Conservation (phyloP, 768 basidiomycete genomes). For the Piloderma croceum region DNA sequence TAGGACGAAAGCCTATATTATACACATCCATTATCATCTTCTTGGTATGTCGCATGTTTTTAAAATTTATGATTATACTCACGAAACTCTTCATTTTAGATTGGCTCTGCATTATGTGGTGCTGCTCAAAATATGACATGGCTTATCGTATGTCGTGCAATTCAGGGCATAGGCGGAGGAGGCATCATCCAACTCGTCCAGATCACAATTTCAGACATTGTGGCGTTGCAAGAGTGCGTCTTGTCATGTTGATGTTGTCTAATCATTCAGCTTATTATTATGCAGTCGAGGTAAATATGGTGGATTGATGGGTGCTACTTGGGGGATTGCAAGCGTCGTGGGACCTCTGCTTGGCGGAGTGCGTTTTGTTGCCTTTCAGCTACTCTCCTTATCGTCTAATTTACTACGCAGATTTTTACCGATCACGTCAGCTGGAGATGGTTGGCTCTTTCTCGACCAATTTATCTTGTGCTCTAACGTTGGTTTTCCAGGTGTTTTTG, state of each 20-base stretch:
- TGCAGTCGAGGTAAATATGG: constrained; percentile 71
- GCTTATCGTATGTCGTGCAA: constrained; percentile 70
- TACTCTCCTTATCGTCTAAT: constrained; percentile 5
- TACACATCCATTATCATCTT: constrained; percentile 63
- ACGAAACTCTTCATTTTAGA: constrained; percentile 28
- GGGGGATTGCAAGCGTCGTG: constrained; percentile 65
- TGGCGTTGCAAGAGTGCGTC: constrained; percentile 68
- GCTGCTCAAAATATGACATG: constrained; percentile 74
- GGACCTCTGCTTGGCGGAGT: constrained; percentile 83
- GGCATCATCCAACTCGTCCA: constrained; percentile 73
- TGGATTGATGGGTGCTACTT: constrained; percentile 72
- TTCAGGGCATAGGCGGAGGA: constrained; percentile 82
- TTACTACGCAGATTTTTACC: constrained; percentile 47
- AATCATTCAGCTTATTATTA: constrained; percentile 3
- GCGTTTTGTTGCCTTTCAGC: constrained; percentile 21
- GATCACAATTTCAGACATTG: constrained; percentile 80
- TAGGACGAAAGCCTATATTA: constrained; percentile 66
- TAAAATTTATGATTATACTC: not conserved
- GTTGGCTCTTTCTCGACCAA: constrained; percentile 28
- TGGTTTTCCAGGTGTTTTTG: constrained; percentile 56
- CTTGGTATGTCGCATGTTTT: constrained; percentile 38
- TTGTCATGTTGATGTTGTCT: not conserved
- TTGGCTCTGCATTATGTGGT: constrained; percentile 78
- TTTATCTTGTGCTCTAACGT: constrained; percentile 4
- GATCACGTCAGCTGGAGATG: constrained; percentile 79